Evolutionary conservation across 208 protist genomes (phyloP).

Genomic region (Naegleria lovaniensis): DNA sequence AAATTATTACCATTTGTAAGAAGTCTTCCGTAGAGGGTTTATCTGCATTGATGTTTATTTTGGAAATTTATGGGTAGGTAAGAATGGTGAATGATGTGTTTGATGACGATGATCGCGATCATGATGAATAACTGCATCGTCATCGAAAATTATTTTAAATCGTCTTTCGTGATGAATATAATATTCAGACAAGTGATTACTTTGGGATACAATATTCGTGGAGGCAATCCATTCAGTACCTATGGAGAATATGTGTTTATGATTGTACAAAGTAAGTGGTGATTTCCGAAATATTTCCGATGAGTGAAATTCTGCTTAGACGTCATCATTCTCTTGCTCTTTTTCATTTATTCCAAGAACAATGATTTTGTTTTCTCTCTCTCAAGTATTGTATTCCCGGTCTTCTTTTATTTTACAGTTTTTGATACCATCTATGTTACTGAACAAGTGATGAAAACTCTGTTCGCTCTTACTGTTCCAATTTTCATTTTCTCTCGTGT

Average conservation of each 20-base stretch:
- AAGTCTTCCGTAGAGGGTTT: not conserved
- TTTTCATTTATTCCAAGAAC: not conserved
- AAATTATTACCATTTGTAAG: slow-evolving; percentile 26
- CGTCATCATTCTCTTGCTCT: not conserved
- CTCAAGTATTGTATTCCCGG: not conserved
- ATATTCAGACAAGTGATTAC: not conserved
- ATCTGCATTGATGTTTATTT: not conserved
- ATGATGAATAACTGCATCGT: too few relatives aligned
- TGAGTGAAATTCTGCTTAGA: not conserved
- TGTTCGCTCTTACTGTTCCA: not conserved
- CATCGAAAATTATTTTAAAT: too few relatives aligned
- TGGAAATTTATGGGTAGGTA: slow-evolving; percentile 6
- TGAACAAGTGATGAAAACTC: not conserved
- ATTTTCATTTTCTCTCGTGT: not conserved
- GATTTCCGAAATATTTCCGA: not conserved
- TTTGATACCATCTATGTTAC: not conserved
- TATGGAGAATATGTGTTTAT: slow-evolving; percentile 27
- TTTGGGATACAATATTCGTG: not conserved
- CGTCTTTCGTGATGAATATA: too few relatives aligned
- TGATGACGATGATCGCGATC: too few relatives aligned
- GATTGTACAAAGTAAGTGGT: slow-evolving; percentile 15
- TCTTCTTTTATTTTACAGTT: not conserved
- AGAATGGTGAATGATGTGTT: not conserved
- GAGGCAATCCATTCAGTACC: slow-evolving; percentile 15
- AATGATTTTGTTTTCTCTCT: not conserved